phyloP scores from a whole-genome alignment of 2,329 filamentous ascomycete genomes.

The Chaetothyriales sp. region DNA sequence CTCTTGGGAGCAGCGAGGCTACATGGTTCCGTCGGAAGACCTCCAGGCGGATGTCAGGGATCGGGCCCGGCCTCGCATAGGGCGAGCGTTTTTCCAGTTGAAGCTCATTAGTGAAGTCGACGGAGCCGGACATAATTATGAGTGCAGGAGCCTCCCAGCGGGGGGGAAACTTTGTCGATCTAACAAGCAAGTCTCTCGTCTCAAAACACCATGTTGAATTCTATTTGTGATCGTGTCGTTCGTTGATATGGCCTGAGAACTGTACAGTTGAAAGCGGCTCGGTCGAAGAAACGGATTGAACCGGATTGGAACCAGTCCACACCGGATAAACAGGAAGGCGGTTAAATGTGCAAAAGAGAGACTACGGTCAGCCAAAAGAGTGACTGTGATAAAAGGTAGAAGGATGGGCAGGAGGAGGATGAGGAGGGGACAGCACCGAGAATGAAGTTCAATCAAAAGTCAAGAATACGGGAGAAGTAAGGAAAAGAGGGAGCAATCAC shows the following conservation, averaged over 20 bases:
- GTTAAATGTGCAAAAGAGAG: constrained; percentile 11
- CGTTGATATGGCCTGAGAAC: constrained; percentile 5
- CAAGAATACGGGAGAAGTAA: not conserved
- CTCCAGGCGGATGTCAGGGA: constrained; percentile 13
- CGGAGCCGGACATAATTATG: constrained; percentile 6
- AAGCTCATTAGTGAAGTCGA: constrained; percentile 11
- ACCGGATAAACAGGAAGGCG: constrained; percentile 1
- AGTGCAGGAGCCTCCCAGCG: not conserved
- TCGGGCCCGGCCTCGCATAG: constrained; percentile 12
- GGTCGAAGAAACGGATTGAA: not conserved
- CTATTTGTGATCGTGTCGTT: not conserved
- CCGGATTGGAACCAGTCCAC: constrained; percentile 8
- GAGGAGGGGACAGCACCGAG: constrained; percentile 10
- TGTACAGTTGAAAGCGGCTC: constrained; percentile 7
- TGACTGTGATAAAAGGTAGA: constrained; percentile 8
- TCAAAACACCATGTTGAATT: not conserved
- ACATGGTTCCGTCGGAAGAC: constrained; percentile 9
- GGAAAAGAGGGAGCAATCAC: not conserved
- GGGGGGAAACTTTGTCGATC: not conserved
- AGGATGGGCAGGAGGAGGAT: too few species aligned
- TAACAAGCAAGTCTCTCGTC: constrained; percentile 5
- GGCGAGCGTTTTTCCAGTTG: constrained; percentile 11
- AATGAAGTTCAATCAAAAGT: constrained; percentile 1
- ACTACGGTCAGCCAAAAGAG: constrained; percentile 17
- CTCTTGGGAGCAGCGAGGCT: constrained; percentile 7